Evolutionary conservation across 495 filamentous ascomycete species (phyloP).

Genomic region (Penicillium argentinense): DNA sequence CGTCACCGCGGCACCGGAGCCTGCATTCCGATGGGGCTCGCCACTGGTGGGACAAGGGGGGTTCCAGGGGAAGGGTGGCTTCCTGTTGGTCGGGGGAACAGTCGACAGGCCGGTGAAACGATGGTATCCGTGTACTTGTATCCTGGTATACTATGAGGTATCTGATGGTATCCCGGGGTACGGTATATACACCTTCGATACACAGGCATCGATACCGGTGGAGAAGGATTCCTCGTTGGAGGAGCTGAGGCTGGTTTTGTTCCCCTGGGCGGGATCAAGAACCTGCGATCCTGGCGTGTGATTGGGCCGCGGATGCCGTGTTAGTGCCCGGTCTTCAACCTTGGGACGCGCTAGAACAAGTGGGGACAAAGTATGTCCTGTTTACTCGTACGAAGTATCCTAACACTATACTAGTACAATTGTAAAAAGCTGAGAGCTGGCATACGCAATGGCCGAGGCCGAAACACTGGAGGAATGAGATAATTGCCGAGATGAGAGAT

Average conservation of each 20-base stretch:
- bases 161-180: background rate
- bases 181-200: too few species aligned
- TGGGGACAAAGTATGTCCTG: too few species aligned
- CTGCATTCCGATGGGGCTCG: slow-evolving; percentile 36
- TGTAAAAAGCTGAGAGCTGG: too few species aligned
- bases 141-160: background rate
- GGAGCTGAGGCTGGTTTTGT: slow-evolving; percentile 2
- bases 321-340: background rate
- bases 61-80: slow-evolving; percentile 6
- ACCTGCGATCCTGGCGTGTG: background rate
- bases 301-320: slow-evolving; percentile 17
- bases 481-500: too few species aligned
- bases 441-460: too few species aligned
- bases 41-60: slow-evolving; percentile 17
- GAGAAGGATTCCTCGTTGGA: too few species aligned
- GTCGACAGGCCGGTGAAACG: slow-evolving; percentile 18
- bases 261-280: too few species aligned
- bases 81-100: slow-evolving; percentile 23
- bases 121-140: background rate
- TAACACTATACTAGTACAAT: too few species aligned
- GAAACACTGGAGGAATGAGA: too few species aligned
- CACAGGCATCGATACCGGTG: background rate
- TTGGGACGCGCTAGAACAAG: background rate
- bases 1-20: slow-evolving; percentile 44
- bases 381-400: too few species aligned